Conservation (phyloP, 2,329 filamentous ascomycete genomes). For the Pestalotiopsis sp. region DNA sequence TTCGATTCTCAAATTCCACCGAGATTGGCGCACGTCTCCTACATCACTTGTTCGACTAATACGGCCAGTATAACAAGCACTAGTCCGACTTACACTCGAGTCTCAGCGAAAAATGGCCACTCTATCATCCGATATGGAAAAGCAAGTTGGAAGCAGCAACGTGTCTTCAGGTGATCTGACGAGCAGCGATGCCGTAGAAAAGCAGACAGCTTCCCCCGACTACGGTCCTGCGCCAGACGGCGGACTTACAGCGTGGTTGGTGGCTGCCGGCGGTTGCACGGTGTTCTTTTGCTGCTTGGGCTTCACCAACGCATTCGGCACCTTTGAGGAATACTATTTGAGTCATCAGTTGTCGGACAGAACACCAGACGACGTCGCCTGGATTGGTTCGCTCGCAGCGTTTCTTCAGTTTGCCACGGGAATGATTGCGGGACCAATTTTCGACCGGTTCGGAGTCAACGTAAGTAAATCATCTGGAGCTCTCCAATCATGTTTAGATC, state of each 20-base stretch:
- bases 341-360: slow-evolving; percentile 27
- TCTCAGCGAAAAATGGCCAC: neutral
- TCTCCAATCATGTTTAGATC: too few relatives aligned
- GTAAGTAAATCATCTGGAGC: slow-evolving; percentile 23
- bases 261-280: slow-evolving; percentile 23
- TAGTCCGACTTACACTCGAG: neutral
- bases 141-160: neutral
- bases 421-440: slow-evolving; percentile 32
- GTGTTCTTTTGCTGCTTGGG: slow-evolving; percentile 36
- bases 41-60: neutral
- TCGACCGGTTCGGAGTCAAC: slow-evolving; percentile 40
- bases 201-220: neutral
- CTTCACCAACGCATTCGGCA: slow-evolving; percentile 39
- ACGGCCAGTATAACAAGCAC: neutral
- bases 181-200: neutral
- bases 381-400: slow-evolving; percentile 36
- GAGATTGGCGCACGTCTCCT: neutral
- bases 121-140: neutral
- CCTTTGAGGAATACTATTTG: slow-evolving; percentile 37
- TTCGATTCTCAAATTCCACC: neutral
- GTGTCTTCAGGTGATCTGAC: neutral
- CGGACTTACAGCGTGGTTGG: slow-evolving; percentile 32
- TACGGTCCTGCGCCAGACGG: slow-evolving; percentile 22
- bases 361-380: slow-evolving; percentile 33
- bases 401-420: slow-evolving; percentile 34